These are phyloP conservation scores for Pelargonium cotyledonis DNA, from an alignment of 441 rosid species.

Conservation along the genomic window DNA sequence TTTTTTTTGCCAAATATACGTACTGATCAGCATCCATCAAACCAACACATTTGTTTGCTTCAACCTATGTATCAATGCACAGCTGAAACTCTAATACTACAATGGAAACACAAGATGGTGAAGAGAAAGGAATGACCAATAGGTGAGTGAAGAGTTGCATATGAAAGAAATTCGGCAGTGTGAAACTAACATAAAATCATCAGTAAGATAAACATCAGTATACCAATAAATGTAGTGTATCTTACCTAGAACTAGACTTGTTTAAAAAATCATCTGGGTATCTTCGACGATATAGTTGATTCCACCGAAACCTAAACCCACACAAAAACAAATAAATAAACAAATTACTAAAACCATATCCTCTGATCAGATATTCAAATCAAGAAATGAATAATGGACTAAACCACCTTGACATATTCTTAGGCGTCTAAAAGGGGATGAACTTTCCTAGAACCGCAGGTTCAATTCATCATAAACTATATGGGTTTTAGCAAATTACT, in stretches of 20 bases:
- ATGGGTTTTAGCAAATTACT: neutral
- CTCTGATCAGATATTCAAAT: neutral
- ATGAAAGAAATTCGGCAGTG: neutral
- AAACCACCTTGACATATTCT: neutral
- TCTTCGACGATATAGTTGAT: slow-evolving; percentile 23
- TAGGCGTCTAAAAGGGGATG: neutral
- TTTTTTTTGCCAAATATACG: neutral
- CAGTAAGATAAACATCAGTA: neutral
- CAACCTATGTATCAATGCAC: neutral
- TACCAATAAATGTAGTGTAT: neutral
- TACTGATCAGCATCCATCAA: neutral
- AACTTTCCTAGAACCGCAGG: neutral
- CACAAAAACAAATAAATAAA: neutral
- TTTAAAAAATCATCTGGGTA: slow-evolving; percentile 27
- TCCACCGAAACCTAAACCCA: slow-evolving; percentile 22
- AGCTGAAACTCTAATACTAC: neutral
- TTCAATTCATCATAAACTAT: neutral
- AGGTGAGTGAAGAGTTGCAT: neutral
- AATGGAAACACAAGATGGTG: neutral
- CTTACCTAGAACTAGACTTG: slow-evolving; percentile 27
- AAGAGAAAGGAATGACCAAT: neutral
- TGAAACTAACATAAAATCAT: neutral
- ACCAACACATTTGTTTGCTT: neutral
- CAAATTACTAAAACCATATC: neutral
- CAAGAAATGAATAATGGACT: neutral